Conservation (phyloP, 176 grass and related monocot genomes). For the Triticum aestivum region DNA sequence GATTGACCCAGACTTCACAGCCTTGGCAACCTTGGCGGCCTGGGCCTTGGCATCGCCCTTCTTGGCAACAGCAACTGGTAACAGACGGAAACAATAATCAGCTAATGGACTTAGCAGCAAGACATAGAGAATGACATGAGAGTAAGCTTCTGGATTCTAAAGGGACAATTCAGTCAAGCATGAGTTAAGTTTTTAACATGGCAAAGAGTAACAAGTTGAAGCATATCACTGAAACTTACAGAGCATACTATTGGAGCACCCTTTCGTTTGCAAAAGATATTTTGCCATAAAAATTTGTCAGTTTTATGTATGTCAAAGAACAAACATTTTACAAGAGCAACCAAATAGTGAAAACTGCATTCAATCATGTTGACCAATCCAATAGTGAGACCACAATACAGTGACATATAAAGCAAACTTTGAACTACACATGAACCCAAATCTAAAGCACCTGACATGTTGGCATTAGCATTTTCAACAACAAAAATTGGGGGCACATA, state of each 20-base stretch:
- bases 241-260: neutral
- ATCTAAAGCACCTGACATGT: neutral
- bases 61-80: constrained; percentile 29
- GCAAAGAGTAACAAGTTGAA: neutral
- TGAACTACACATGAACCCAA: neutral
- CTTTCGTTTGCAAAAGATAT: too few relatives aligned
- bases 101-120: neutral
- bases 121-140: too few relatives aligned
- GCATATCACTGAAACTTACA: neutral
- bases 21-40: constrained; percentile 71
- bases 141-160: neutral
- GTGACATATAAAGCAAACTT: neutral
- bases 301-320: neutral
- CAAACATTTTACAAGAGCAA: neutral
- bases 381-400: neutral
- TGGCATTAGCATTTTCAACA: neutral
- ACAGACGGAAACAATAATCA: constrained; percentile 5
- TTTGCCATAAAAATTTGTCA: neutral
- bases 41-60: constrained; percentile 62
- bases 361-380: neutral
- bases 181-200: too few relatives aligned
- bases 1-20: constrained; percentile 51
- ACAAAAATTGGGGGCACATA: neutral
- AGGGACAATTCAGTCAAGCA: neutral
- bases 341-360: neutral